Conservation (phyloP, 2,329 filamentous ascomycete genomes). For the Apiospora arundinis region DNA sequence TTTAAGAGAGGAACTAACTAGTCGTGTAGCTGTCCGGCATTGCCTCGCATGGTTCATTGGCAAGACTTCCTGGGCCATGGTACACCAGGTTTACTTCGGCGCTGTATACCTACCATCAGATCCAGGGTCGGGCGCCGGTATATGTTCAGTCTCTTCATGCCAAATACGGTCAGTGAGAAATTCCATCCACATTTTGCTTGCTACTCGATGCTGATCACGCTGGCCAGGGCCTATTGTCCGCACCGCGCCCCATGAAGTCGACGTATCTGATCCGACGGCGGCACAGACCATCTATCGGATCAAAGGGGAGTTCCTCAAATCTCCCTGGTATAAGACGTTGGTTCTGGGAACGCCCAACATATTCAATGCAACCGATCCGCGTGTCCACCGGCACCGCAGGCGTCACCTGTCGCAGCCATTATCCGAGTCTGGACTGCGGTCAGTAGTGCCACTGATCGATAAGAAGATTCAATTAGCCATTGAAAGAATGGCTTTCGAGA, state of each 20-base stretch:
- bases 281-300: conserved; percentile 36
- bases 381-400: conserved; percentile 47
- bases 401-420: conserved; percentile 49
- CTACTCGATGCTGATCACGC: not conserved
- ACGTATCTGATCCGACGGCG: conserved; percentile 33
- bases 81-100: conserved; percentile 23
- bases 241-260: conserved; percentile 35
- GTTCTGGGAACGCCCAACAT: conserved; percentile 32
- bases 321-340: conserved; percentile 33
- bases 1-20: not conserved
- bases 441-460: conserved; percentile 42
- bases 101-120: not conserved
- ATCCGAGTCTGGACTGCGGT: conserved; percentile 45
- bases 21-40: not conserved
- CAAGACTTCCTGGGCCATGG: conserved; percentile 24
- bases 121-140: conserved; percentile 17
- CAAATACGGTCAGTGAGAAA: conserved; percentile 21
- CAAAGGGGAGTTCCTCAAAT: conserved; percentile 40
- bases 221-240: conserved; percentile 29
- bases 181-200: too few relatives aligned
- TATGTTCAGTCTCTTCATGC: conserved; percentile 23
- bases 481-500: conserved; percentile 50
- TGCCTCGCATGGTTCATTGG: not conserved
- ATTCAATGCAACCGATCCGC: conserved; percentile 48
- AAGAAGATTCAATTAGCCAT: conserved; percentile 47